Evolutionary conservation across 805 yeast species (phyloP), one percentile per base, ranked within the genome.

Genomic region (Saccharomycopsis fibuligera): DNA sequence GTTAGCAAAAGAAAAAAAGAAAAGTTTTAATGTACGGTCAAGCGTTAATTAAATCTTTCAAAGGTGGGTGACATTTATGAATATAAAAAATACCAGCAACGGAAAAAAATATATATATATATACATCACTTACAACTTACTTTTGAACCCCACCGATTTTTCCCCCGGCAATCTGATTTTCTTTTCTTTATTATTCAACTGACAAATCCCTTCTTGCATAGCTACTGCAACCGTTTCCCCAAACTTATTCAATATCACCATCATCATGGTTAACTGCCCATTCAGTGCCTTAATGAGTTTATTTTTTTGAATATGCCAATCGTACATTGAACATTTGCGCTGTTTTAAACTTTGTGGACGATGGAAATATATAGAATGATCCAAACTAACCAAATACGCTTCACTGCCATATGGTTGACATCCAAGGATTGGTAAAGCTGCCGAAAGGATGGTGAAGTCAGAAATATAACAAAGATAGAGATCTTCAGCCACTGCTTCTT

Each of bases 281-380:
- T 45, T 24, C 4, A 16, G 14, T 2, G 41, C 53, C 31, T 49
- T 49, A 24, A 49, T 1, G 16, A 49, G 27, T 24, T 36, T 37
- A 23, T 25, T 27, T 3, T 19, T n/a, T 29, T 37, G 21, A 23
- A 45, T 9, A 22, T 41, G 41, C 16, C 24, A 36, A 24, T 46
- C 47, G 23, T 30, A 46, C 9, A 29, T 36, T n/a, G 22, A 12
- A 16, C 37, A 35, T 9, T n/a, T 25, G 37, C 37, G 41, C 23
- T 47, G 35, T n/a, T 44, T 35, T 21, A 21, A 10, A 10, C 25
- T 21, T 24, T 29, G 29, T 16, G 33, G 5, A 10, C 27, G 6
- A 36, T 45, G 46, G 42, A 35, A 49, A 21, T 49, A 49, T 37
- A 49, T 37, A 12, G 44, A 17, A 35, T 49, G 53, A 16, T 49